Evolutionary conservation across 139 green algal species (phyloP).

Genomic region (Haematococcus lacustris): DNA sequence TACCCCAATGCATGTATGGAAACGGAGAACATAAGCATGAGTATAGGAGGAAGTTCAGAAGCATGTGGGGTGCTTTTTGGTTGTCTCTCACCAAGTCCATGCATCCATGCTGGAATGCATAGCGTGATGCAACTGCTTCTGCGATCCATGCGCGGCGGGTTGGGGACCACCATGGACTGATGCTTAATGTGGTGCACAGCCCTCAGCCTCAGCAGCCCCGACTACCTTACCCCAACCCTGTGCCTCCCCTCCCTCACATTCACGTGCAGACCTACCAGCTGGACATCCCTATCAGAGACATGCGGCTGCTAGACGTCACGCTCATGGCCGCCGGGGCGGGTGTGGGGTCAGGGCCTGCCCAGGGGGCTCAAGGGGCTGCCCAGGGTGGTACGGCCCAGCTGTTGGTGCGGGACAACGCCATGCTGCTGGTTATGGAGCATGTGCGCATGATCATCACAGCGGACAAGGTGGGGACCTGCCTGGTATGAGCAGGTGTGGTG

Average conservation of each 20-base stretch:
- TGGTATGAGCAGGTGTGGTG: no score
- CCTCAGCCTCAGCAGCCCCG: neutral
- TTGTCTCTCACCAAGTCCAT: neutral
- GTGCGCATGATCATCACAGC: conserved; percentile 69
- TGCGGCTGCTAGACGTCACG: conserved; percentile 73
- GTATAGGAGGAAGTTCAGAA: no score
- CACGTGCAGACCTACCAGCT: conserved; percentile 45
- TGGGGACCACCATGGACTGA: neutral
- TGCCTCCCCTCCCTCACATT: neutral
- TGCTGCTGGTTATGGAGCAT: conserved; percentile 75
- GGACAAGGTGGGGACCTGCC: conserved; percentile 54
- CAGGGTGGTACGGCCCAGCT: conserved; percentile 9
- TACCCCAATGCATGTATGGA: no score
- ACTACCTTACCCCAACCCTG: neutral
- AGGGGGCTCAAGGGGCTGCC: no score
- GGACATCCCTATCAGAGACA: conserved; percentile 74
- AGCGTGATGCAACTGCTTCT: neutral
- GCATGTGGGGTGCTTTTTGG: no score
- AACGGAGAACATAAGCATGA: no score
- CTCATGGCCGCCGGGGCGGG: conserved; percentile 14
- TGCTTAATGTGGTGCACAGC: neutral
- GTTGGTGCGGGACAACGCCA: conserved; percentile 72
- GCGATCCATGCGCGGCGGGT: neutral
- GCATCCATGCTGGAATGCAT: neutral
- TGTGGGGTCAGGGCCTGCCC: no score